A percentile compares a stretch with the other conserved stretches of the same genome.
Evolutionary conservation across 2,329 filamentous ascomycete genomes (phyloP).

Genomic region (Hymenoscyphus scutula): DNA sequence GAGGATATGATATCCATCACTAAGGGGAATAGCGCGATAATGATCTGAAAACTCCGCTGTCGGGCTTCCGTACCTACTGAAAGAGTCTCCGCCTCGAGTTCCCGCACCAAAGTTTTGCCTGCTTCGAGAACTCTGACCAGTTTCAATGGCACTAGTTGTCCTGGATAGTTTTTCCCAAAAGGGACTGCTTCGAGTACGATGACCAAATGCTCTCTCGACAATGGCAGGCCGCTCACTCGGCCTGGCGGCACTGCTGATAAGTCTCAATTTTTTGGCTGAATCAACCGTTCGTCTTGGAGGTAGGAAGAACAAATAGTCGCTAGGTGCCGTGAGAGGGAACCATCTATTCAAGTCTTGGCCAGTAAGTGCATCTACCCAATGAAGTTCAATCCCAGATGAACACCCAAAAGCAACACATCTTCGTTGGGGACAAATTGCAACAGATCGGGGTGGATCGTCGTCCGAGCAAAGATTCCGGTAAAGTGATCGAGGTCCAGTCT

Average conservation of each 20-base stretch:
- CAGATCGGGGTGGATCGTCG: conserved; percentile 62
- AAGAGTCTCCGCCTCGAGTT: conserved; percentile 18
- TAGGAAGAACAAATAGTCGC: conserved; percentile 59
- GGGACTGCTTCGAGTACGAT: conserved; percentile 22
- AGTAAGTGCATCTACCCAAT: conserved; percentile 51
- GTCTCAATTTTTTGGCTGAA: conserved; percentile 54
- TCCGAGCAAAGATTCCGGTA: conserved; percentile 54
- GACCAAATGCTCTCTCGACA: conserved; percentile 30
- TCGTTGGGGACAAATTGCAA: conserved; percentile 63
- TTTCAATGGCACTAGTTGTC: conserved; percentile 15
- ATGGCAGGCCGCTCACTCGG: conserved; percentile 36
- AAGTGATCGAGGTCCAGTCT: conserved; percentile 37
- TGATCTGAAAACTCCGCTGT: conserved; percentile 47
- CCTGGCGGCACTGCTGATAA: conserved; percentile 60
- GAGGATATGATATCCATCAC: conserved; percentile 62
- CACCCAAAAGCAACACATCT: conserved; percentile 66
- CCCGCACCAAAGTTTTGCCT: conserved; percentile 20
- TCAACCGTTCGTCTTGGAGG: conserved; percentile 51
- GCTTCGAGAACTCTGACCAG: conserved; percentile 14
- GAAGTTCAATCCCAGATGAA: conserved; percentile 59
- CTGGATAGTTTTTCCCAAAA: conserved; percentile 31
- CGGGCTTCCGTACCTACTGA: conserved; percentile 18
- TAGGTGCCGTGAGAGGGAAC: conserved; percentile 54
- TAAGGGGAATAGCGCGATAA: conserved; percentile 61
- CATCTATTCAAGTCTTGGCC: conserved; percentile 50